Evolutionary conservation across 495 filamentous ascomycete genomes (phyloP).

Genomic region (Lindgomyces ingoldianus): DNA sequence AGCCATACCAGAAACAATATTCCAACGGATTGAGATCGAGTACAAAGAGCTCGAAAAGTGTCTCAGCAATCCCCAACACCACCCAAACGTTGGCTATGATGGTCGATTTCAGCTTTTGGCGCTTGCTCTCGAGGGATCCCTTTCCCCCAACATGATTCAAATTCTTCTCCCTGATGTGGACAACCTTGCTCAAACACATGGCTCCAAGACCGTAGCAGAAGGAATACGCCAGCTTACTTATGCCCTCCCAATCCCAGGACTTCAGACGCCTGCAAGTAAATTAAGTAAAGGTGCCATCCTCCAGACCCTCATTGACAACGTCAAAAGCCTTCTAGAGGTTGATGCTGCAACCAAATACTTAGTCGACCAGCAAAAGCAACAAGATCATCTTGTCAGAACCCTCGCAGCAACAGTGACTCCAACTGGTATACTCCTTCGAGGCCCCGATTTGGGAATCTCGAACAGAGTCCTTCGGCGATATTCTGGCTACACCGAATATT

Average conservation of each 20-base stretch:
- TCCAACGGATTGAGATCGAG: background rate
- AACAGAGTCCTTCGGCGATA: conserved; percentile 74
- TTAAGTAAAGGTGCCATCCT: background rate
- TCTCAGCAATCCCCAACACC: background rate
- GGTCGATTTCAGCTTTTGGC: conserved; percentile 5
- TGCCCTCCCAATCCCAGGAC: background rate
- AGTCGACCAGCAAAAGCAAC: background rate
- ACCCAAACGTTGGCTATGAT: background rate
- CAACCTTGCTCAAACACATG: background rate
- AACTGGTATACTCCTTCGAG: conserved; percentile 60
- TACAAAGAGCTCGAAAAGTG: background rate
- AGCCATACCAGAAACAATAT: background rate
- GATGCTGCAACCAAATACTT: background rate
- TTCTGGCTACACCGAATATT: conserved; percentile 59
- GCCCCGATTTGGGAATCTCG: conserved; percentile 64
- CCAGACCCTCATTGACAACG: background rate
- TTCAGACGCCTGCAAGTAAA: background rate
- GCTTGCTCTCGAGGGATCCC: background rate
- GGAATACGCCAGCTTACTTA: background rate
- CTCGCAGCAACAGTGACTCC: conserved; percentile 65
- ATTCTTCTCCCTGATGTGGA: background rate
- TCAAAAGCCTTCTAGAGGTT: background rate
- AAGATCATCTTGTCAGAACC: conserved; percentile 42
- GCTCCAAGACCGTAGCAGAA: background rate
- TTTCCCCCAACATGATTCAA: background rate